A percentile compares a stretch with the other conserved stretches of the same genome.
Conservation (phyloP, 352 stramenopile species). For the Globisporangium cystogenes region DNA sequence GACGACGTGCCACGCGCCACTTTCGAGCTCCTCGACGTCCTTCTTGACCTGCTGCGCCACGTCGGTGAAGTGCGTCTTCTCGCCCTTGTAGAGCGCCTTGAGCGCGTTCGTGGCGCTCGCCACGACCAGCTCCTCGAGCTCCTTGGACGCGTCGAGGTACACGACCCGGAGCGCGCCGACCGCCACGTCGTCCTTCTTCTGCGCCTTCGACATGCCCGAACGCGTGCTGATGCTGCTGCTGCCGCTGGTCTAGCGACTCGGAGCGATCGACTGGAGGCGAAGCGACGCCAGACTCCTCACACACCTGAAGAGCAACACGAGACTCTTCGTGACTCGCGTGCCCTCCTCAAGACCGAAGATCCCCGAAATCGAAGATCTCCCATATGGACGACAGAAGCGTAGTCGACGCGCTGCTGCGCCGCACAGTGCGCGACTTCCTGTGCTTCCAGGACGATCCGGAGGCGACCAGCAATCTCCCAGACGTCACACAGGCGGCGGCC, state of each 20-base stretch:
- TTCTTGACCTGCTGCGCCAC: constrained; percentile 78
- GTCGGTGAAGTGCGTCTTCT: constrained; percentile 82
- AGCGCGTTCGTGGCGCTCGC: constrained; percentile 72
- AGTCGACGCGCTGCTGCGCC: constrained; percentile 33
- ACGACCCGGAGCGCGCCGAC: constrained; percentile 64
- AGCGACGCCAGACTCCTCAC: too few species aligned
- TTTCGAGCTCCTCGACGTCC: constrained; percentile 60
- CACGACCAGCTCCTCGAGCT: constrained; percentile 69
- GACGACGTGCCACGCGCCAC: constrained; percentile 77
- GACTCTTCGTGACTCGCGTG: constrained; percentile 29
- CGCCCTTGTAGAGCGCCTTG: constrained; percentile 77
- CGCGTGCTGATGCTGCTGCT: too few species aligned
- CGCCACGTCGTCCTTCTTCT: constrained; percentile 76
- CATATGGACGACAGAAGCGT: constrained; percentile 12
- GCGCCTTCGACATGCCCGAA: constrained; percentile 55
- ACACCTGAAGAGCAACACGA: too few species aligned
- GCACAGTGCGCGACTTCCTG: constrained; percentile 39
- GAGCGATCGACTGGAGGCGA: neutral
- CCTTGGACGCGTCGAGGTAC: constrained; percentile 62
- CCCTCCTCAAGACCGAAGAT: too few species aligned
- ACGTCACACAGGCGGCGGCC: too few species aligned
- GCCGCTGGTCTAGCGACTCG: too few species aligned
- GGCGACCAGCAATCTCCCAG: too few species aligned
- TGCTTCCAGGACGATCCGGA: constrained; percentile 11
- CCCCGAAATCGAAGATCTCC: too few species aligned